Base-by-base conservation (phyloP, 2,329 filamentous ascomycete species). In the Trichoderma endophyticum region DNA sequence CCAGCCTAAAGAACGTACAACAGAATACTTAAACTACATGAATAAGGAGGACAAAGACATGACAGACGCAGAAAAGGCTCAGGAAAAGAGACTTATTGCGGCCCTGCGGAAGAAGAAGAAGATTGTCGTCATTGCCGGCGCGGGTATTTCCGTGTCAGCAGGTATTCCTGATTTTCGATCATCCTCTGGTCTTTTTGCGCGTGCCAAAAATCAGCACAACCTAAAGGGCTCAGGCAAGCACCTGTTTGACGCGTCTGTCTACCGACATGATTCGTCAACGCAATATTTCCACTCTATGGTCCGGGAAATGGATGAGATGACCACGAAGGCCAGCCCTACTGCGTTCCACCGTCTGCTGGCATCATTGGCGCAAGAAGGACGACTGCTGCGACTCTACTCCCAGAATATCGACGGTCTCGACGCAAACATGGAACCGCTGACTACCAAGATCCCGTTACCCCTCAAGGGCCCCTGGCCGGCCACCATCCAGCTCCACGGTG, bases 391-490 rank as follows among this genome's bases (percentile, higher is more conserved):
- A 57, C 87, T 99, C 7, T 99, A 99, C 81, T 95, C 93, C 3
- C 96, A 99, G 79, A 99, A 99, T 77, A 95, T 99, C 39, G 96
- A 99, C 82, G 94, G 95, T 72, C 92, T 99, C 75, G 96, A 99
- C 77, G 96, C 93, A 0, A 89, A 90, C 8, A 87, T 99, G 81
- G 85, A 90, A 61, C 95, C 95, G 3, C 85, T 99, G 9, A 87
- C 88, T 30, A 98, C 96, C 0, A 87, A 88, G 66, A 90, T 97
- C 1, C 96, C 96, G 1, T 86, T 99, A 14, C 91, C 91, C 73
- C 75, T 89, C 75, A 97, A 96, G 79, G 94, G 91, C 0, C 95
- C 95, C 18, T 99, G 96, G 96, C 96, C 96, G 3, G 90, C 90
- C 75, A 97, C 96, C 0, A 90, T 99, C 73, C 96, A 98, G 81